These are phyloP conservation scores for Crassisporium funariophilum DNA, from an alignment of 768 basidiomycete species.

Conservation along the genomic window DNA sequence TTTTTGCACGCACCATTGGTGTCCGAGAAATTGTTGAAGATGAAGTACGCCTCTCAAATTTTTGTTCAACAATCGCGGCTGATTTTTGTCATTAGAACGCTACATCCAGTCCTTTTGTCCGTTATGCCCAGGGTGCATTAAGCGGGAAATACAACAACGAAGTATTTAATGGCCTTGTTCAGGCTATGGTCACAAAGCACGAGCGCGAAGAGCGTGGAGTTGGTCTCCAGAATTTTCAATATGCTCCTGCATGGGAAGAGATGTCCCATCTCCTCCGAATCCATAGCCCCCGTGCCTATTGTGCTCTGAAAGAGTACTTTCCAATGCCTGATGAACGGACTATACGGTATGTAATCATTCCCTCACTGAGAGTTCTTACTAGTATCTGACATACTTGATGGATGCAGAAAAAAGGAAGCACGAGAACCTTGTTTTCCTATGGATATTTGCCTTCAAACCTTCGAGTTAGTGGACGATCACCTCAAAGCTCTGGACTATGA, in stretches of 20 bases:
- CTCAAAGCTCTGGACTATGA: constrained; percentile 14
- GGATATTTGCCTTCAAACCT: constrained; percentile 18
- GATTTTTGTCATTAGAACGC: constrained; percentile 3
- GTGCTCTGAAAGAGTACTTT: constrained; percentile 15
- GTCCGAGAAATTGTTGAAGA: constrained; percentile 5
- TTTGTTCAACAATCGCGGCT: background rate
- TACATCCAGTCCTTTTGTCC: constrained; percentile 7
- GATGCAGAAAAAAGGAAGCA: constrained; percentile 3
- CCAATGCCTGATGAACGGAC: constrained; percentile 5
- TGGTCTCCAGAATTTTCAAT: constrained; percentile 37
- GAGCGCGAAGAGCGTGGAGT: constrained; percentile 30
- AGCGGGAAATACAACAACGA: constrained; percentile 10
- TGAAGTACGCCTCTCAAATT: background rate
- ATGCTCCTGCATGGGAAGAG: constrained; percentile 32
- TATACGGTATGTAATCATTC: background rate
- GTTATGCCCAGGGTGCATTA: constrained; percentile 12
- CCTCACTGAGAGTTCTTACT: background rate
- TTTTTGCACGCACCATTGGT: background rate
- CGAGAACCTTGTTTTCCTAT: constrained; percentile 25
- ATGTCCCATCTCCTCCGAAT: constrained; percentile 28
- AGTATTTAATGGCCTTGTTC: constrained; percentile 13
- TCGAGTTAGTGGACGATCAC: constrained; percentile 17
- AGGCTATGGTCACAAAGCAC: constrained; percentile 26
- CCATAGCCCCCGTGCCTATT: constrained; percentile 29
- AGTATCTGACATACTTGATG: background rate